Evolutionary conservation across 257 asterid genomes (phyloP).

Genomic region (Anisodus acutangulus): DNA sequence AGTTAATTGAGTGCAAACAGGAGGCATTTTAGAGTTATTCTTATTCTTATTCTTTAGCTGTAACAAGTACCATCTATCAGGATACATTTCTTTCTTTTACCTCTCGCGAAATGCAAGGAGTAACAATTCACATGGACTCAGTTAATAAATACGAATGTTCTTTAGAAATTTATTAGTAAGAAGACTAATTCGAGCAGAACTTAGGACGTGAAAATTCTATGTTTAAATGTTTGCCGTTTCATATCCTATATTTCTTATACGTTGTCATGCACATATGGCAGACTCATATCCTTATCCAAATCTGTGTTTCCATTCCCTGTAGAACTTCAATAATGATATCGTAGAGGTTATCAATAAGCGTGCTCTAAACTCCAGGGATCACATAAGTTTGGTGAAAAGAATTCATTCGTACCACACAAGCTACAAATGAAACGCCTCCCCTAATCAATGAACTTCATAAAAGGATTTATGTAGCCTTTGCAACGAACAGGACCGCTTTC

Average conservation of each 20-base stretch:
- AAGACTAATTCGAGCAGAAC: not conserved
- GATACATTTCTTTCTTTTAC: not conserved
- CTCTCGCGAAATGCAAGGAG: not conserved
- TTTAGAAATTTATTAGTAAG: not conserved
- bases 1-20: not conserved
- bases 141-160: not conserved
- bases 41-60: no score
- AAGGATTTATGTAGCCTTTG: constrained; percentile 96
- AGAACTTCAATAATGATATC: not conserved
- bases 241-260: not conserved
- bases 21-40: not conserved
- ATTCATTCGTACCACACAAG: constrained; percentile 75
- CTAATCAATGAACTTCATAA: constrained; percentile 91
- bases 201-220: not conserved
- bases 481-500: constrained; percentile 98
- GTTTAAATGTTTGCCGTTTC: not conserved
- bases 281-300: not conserved
- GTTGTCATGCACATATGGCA: not conserved
- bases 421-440: constrained; percentile 94
- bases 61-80: not conserved
- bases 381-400: not conserved
- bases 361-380: not conserved
- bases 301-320: not conserved
- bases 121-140: not conserved
- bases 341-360: not conserved